phyloP scores from a whole-genome alignment of 2,329 filamentous ascomycete species.

The Remersonia thermophila region DNA sequence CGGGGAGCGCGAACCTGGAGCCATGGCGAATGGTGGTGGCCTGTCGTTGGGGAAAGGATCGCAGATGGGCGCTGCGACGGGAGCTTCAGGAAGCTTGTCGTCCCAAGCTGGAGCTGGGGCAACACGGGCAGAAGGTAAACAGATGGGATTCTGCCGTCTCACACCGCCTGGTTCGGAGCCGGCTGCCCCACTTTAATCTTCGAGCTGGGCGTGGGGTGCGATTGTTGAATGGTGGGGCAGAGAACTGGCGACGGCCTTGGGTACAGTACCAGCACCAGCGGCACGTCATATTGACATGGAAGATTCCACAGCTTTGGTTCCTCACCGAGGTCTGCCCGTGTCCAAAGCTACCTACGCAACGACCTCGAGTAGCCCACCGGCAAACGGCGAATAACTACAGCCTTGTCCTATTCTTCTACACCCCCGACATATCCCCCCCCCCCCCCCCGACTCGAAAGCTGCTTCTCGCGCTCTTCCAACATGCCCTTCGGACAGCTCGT shows the following conservation, averaged over 20 bases:
- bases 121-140: slow-evolving; percentile 13
- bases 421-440: no score
- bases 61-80: not conserved
- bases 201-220: not conserved
- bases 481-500: slow-evolving; percentile 67
- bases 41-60: not conserved
- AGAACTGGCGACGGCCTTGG: no score
- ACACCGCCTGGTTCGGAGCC: slow-evolving; percentile 11
- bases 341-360: no score
- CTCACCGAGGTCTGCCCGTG: no score
- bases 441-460: no score
- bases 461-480: no score
- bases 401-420: no score
- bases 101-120: slow-evolving; percentile 7
- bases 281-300: no score
- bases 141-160: slow-evolving; percentile 12
- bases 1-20: slow-evolving; percentile 26
- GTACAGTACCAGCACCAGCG: no score
- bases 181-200: not conserved
- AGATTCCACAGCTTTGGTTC: no score
- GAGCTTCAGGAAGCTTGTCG: slow-evolving; percentile 7
- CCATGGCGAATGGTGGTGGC: slow-evolving; percentile 20
- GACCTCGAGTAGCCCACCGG: no score
- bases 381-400: no score
- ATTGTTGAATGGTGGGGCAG: slow-evolving; percentile 10